Conservation (phyloP, 331 rosid species). For the Malus hybrid region DNA sequence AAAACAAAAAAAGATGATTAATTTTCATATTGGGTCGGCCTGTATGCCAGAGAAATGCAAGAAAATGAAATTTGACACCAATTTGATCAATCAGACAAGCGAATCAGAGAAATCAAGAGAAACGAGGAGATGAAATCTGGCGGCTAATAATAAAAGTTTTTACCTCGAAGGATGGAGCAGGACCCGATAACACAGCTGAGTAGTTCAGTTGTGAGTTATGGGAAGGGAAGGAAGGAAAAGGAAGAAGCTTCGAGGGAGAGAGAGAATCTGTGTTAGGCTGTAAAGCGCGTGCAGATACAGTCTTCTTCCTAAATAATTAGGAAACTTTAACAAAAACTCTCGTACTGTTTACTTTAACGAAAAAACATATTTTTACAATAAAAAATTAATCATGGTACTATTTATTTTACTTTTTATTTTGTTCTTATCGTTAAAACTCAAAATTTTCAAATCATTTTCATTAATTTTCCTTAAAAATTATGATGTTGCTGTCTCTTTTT, state of each 20-base stretch:
- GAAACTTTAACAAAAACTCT: too few relatives aligned
- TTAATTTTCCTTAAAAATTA: too few relatives aligned
- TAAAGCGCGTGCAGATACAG: conserved; percentile 18
- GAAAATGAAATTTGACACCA: neutral
- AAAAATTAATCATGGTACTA: too few relatives aligned
- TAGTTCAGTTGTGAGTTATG: neutral
- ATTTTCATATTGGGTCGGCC: neutral
- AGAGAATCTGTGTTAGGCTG: neutral
- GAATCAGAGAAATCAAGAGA: neutral
- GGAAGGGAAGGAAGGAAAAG: neutral
- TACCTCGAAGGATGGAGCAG: neutral
- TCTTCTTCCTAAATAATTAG: neutral
- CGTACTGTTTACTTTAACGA: too few relatives aligned
- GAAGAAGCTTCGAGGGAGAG: neutral
- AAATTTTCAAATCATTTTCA: too few relatives aligned
- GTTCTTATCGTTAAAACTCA: too few relatives aligned
- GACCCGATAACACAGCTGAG: neutral
- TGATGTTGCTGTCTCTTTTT: too few relatives aligned
- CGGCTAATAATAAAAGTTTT: neutral
- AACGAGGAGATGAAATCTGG: neutral
- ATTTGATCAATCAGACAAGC: neutral
- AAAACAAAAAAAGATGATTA: neutral
- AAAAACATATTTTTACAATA: too few relatives aligned
- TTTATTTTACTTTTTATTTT: too few relatives aligned
- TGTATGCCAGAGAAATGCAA: neutral